Conservation (phyloP, 176 grass and related monocot genomes). For the Lolium rigidum region DNA sequence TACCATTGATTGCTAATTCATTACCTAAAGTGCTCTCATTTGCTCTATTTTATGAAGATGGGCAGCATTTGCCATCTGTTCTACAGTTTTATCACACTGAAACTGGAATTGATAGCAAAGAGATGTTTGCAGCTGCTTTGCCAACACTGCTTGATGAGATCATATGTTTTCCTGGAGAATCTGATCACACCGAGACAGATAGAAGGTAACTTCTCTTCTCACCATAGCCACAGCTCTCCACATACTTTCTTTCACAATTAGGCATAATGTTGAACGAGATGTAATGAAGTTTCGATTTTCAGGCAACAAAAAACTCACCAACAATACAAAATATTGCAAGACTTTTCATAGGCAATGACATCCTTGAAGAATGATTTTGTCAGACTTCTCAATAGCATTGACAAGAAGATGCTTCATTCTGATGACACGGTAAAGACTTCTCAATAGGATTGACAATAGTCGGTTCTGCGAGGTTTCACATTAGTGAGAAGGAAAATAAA, state of each 20-base stretch:
- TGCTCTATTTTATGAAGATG: slow-evolving; percentile 79
- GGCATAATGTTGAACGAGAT: slow-evolving; percentile 31
- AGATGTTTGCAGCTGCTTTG: slow-evolving; percentile 94
- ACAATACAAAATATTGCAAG: slow-evolving; percentile 78
- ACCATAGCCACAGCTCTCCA: background rate
- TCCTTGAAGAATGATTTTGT: slow-evolving; percentile 95
- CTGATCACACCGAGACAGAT: slow-evolving; percentile 65
- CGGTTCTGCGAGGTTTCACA: too few relatives aligned
- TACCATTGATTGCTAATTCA: slow-evolving; percentile 63
- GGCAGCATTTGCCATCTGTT: slow-evolving; percentile 70
- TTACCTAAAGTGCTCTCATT: slow-evolving; percentile 83
- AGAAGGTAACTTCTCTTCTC: slow-evolving; percentile 59
- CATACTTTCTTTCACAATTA: slow-evolving; percentile 25
- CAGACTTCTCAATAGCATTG: slow-evolving; percentile 88
- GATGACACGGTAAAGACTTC: slow-evolving; percentile 42
- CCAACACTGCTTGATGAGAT: slow-evolving; percentile 87
- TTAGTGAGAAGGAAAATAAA: too few relatives aligned
- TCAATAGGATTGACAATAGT: too few relatives aligned
- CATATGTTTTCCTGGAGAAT: slow-evolving; percentile 84
- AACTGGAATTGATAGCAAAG: slow-evolving; percentile 77
- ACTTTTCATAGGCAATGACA: slow-evolving; percentile 76
- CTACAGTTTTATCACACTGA: slow-evolving; percentile 87
- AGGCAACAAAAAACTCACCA: slow-evolving; percentile 70
- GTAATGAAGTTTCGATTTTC: slow-evolving; percentile 39
- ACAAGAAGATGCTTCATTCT: slow-evolving; percentile 89